A percentile compares a stretch with the other conserved stretches of the same genome.
These are phyloP conservation scores for Scheffersomyces parashehatae DNA, from an alignment of 1,139 yeast species.

Conservation along the genomic window DNA sequence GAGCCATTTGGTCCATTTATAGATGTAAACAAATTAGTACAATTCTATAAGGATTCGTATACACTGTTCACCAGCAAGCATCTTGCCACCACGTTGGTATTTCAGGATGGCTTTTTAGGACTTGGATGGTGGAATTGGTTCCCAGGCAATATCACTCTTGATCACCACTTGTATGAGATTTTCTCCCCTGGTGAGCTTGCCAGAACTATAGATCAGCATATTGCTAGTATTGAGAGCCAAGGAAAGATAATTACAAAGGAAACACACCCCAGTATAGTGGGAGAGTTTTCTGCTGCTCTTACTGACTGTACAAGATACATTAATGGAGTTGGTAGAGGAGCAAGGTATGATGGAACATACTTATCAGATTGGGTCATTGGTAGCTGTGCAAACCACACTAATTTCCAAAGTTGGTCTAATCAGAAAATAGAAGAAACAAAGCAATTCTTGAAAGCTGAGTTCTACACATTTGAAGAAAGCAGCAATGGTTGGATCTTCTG, in stretches of 20 bases:
- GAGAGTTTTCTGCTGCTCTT: constrained; percentile 94
- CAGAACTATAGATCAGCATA: constrained; percentile 59
- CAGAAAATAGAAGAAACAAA: constrained; percentile 60
- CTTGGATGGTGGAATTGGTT: constrained; percentile 62
- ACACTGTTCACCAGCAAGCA: constrained; percentile 46
- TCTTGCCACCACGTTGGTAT: constrained; percentile 53
- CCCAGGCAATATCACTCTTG: constrained; percentile 69
- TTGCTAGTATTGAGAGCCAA: constrained; percentile 61
- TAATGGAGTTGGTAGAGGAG: constrained; percentile 87
- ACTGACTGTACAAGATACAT: constrained; percentile 93
- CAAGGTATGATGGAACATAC: constrained; percentile 78
- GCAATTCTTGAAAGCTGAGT: constrained; percentile 80
- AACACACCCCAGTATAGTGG: constrained; percentile 73
- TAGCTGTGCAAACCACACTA: constrained; percentile 60
- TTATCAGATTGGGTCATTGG: constrained; percentile 56
- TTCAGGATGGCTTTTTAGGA: constrained; percentile 76
- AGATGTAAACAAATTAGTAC: constrained; percentile 57
- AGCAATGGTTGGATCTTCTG: constrained; percentile 82
- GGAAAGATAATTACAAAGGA: constrained; percentile 56
- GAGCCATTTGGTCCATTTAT: constrained; percentile 83
- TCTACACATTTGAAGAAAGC: constrained; percentile 74
- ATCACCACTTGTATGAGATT: constrained; percentile 92
- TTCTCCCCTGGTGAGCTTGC: constrained; percentile 65
- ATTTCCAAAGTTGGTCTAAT: constrained; percentile 60
- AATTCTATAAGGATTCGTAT: constrained; percentile 61